Conservation (phyloP, 345 rosid species). For the Boechera stricta region DNA sequence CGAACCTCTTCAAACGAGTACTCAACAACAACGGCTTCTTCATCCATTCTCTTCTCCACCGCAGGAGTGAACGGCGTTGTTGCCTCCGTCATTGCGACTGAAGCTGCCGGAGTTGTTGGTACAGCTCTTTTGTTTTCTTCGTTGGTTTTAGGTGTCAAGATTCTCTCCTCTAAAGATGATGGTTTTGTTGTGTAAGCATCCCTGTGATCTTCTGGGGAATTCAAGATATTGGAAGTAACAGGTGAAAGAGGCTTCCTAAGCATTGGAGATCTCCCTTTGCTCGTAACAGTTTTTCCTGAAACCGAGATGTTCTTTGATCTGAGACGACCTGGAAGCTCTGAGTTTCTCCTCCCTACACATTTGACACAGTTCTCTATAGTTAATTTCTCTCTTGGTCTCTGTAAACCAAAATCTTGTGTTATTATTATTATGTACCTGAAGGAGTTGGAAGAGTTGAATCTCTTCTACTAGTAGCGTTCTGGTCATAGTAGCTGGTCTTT, state of each 20-base stretch:
- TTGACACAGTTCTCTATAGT: constrained; percentile 11
- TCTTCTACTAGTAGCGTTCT: constrained; percentile 46
- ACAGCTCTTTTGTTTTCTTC: constrained; percentile 52
- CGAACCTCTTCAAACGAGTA: constrained; percentile 47
- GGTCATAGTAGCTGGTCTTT: constrained; percentile 41
- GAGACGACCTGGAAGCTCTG: constrained; percentile 57
- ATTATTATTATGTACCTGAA: constrained; percentile 29
- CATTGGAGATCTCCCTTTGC: constrained; percentile 41
- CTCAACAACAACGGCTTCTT: constrained; percentile 26
- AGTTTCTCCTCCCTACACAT: constrained; percentile 59
- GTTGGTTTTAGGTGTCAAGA: constrained; percentile 32
- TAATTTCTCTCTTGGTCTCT: neutral
- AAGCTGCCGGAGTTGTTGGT: constrained; percentile 59
- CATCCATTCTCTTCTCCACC: constrained; percentile 36
- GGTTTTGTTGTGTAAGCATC: constrained; percentile 35
- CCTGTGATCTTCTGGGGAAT: constrained; percentile 52
- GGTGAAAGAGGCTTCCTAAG: constrained; percentile 69
- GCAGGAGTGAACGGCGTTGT: constrained; percentile 65
- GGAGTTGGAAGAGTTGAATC: constrained; percentile 33
- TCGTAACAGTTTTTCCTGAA: constrained; percentile 41
- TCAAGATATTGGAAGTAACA: constrained; percentile 57
- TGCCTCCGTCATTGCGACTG: constrained; percentile 64
- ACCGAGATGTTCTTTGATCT: constrained; percentile 45
- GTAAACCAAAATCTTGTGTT: constrained; percentile 19
- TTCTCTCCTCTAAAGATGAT: constrained; percentile 32